Evolutionary conservation across 768 basidiomycete species (phyloP).

Genomic region (Chalciporus piperatus): DNA sequence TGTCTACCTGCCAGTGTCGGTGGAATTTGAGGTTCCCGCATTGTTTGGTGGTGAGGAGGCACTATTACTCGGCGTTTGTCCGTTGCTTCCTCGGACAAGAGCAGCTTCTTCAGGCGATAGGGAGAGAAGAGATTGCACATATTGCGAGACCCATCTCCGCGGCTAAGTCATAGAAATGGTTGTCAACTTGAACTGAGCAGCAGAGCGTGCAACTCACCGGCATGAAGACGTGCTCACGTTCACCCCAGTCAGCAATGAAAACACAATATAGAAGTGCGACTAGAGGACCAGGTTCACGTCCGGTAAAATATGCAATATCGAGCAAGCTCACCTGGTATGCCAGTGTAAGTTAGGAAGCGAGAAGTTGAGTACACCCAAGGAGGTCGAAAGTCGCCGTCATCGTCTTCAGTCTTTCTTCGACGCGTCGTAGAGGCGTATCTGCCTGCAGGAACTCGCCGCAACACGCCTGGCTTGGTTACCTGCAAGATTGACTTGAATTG

Average conservation of each 20-base stretch:
- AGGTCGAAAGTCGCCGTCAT: slow-evolving; percentile 49
- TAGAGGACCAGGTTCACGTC: slow-evolving; percentile 23
- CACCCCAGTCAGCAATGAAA: slow-evolving; percentile 66
- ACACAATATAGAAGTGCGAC: slow-evolving; percentile 54
- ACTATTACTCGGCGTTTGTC: not conserved
- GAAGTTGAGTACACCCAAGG: slow-evolving; percentile 58
- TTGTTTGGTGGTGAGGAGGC: slow-evolving; percentile 4
- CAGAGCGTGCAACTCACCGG: slow-evolving; percentile 44
- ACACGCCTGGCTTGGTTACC: slow-evolving; percentile 1
- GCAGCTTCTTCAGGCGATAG: slow-evolving; percentile 54
- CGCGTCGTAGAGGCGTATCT: slow-evolving; percentile 17
- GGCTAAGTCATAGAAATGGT: slow-evolving; percentile 33
- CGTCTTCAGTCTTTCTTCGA: slow-evolving; percentile 13
- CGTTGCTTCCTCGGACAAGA: slow-evolving; percentile 16
- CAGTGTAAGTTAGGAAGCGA: slow-evolving; percentile 48
- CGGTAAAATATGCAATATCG: not conserved
- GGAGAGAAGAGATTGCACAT: slow-evolving; percentile 52
- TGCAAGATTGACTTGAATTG: slow-evolving; percentile 7
- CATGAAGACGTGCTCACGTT: slow-evolving; percentile 68
- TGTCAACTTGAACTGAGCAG: not conserved
- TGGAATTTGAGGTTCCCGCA: not conserved
- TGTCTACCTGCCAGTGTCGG: too few species aligned
- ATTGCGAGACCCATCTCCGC: slow-evolving; percentile 54
- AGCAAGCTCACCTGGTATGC: slow-evolving; percentile 51
- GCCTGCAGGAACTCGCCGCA: not conserved